These are phyloP conservation scores for Talaromyces funiculosus DNA, from an alignment of 2,329 filamentous ascomycete species.

Conservation along the genomic window DNA sequence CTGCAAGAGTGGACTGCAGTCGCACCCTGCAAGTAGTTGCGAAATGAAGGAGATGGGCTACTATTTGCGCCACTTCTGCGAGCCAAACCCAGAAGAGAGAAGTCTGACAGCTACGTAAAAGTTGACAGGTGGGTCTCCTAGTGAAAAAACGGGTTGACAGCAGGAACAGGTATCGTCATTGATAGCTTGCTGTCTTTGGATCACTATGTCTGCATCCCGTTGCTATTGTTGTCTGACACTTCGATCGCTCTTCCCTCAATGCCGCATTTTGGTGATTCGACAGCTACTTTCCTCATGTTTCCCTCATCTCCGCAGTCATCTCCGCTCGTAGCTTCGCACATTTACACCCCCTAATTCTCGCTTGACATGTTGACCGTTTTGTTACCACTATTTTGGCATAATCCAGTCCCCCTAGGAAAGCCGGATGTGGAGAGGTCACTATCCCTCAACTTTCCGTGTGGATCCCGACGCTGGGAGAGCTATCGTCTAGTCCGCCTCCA, in stretches of 20 bases:
- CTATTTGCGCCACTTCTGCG: not conserved
- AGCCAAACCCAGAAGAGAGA: constrained; percentile 6
- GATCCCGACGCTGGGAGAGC: not conserved
- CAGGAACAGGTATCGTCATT: not conserved
- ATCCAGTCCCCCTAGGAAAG: not conserved
- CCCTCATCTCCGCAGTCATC: not conserved
- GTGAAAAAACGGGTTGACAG: not conserved
- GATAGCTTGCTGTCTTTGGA: not conserved
- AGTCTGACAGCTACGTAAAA: constrained; percentile 5
- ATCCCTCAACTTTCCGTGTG: not conserved
- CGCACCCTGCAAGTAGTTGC: constrained; percentile 8
- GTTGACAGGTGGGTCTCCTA: constrained; percentile 13
- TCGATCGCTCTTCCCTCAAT: not conserved
- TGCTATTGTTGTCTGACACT: not conserved
- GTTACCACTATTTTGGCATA: not conserved
- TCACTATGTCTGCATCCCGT: not conserved
- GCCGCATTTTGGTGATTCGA: not conserved
- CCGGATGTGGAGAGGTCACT: not conserved
- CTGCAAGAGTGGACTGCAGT: constrained; percentile 2
- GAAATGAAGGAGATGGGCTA: constrained; percentile 4
- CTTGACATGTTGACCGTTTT: not conserved
- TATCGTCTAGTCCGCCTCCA: not conserved
- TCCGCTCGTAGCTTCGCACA: not conserved
- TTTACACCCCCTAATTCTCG: not conserved
- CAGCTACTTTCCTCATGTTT: not conserved